Evolutionary conservation across 441 rosid genomes (phyloP), one percentile per base, ranked within the genome.

Genomic region (Populus hybrid): DNA sequence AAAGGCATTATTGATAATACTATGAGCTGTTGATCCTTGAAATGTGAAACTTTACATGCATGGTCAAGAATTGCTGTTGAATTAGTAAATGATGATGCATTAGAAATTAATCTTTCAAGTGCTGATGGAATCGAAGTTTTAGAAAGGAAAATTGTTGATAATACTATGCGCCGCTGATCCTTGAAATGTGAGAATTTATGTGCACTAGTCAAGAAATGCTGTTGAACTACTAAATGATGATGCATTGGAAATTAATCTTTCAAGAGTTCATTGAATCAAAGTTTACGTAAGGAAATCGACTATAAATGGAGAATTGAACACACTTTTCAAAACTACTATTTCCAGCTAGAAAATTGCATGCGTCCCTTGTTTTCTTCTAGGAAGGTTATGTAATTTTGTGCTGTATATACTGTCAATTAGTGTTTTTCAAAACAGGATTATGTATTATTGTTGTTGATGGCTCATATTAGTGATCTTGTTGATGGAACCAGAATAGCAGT

Each of bases 1-100:
- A 19, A 71, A 50, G 23, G 11, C 32, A 71, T 82, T 53, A 92
- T 87, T 76, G 82, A 91, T 30, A 91, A 89, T 61, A 84, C 79
- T 76, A 81, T 84, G 24, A 18, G 11, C 3, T 46, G 19, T 28
- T 28, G 9, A 75, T 65, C 23, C 38, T 42, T 66, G 63, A 38
- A 65, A 75, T 19, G 19, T 9, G 66, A 57, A 72, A 66, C 16
- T 57, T 10, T 42, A 6, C 30, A 18, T 19, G 9, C 19, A 16
- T 28, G 9, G 26, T 24, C 9, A 16, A 35, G 28, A 23, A 19
- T 18, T 53, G 21, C 1, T 19, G 63, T 53, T 53, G 63, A 53
- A 53, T 18, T 53, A 53, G 21, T 53, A 53, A 53, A 53, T 3
- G 5, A 53, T 19, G 9, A 53, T 18, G 63, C 59, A 53, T 53